Evolutionary conservation across 225 moss, liverwort and hornwort genomes (phyloP).

Genomic region (Neckera pumila): DNA sequence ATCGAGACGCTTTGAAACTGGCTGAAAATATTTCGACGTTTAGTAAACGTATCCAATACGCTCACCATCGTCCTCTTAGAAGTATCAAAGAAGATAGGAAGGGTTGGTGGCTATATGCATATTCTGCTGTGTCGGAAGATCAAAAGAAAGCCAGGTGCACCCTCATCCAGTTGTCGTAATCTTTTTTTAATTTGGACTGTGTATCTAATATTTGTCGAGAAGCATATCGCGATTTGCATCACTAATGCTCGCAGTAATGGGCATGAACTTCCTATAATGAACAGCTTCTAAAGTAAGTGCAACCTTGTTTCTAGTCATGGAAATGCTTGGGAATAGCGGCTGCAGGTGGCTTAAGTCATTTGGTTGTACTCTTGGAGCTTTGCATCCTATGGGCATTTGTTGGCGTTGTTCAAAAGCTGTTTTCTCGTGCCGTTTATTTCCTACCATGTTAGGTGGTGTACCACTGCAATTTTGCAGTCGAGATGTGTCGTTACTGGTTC

Average conservation of each 20-base stretch:
- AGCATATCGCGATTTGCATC: not conserved
- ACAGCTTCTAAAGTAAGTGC: not conserved
- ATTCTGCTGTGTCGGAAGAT: constrained; percentile 66
- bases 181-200: not conserved
- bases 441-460: not conserved
- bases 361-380: not conserved
- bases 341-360: not conserved
- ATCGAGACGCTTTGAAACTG: constrained; percentile 81
- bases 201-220: not conserved
- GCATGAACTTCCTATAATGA: not conserved
- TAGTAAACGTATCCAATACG: constrained; percentile 71
- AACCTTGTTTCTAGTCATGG: not conserved
- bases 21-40: constrained; percentile 81
- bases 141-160: constrained; percentile 69
- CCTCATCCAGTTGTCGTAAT: not conserved
- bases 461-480: not conserved
- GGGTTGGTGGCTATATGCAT: constrained; percentile 76
- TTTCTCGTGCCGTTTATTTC: not conserved
- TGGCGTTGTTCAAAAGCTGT: not conserved
- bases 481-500: not conserved
- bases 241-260: not conserved
- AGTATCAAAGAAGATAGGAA: constrained; percentile 47
- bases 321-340: not conserved
- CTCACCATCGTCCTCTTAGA: constrained; percentile 61
- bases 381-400: not conserved